Conservation (phyloP, 2,329 filamentous ascomycete species). For the Helicocarpus griseus region DNA sequence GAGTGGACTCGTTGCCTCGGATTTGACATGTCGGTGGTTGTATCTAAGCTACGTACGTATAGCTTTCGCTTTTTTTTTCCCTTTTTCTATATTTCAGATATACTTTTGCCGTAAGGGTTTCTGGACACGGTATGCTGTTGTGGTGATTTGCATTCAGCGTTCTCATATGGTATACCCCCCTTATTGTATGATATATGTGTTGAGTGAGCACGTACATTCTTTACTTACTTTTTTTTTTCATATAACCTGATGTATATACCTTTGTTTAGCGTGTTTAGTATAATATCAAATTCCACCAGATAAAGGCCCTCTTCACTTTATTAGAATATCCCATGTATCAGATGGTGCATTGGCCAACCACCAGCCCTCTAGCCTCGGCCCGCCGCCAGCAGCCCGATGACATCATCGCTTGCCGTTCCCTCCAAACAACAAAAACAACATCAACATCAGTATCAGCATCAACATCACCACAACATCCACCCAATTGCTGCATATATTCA, state of each 20-base stretch:
- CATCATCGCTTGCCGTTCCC: background rate
- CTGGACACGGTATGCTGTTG: background rate
- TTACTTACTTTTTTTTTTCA: background rate
- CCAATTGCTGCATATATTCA: too few relatives aligned
- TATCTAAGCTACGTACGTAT: background rate
- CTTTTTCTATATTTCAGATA: background rate
- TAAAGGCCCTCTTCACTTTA: too few relatives aligned
- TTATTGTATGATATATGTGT: background rate
- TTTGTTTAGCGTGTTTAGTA: too few relatives aligned
- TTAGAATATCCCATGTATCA: too few relatives aligned
- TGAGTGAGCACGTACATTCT: background rate
- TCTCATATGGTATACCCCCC: background rate
- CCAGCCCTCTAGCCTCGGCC: background rate
- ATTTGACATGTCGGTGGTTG: background rate
- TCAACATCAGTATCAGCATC: background rate
- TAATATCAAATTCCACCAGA: too few relatives aligned
- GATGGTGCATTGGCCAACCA: background rate
- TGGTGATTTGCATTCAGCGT: background rate
- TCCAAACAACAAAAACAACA: conserved; percentile 3
- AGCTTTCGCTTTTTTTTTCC: background rate
- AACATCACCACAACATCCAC: background rate
- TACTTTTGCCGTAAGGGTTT: background rate
- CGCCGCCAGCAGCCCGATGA: too few relatives aligned
- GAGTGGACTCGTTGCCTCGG: background rate
- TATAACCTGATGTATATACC: background rate